These are phyloP conservation scores for Syzygium syzygioides DNA, from an alignment of 441 rosid species.

Conservation along the genomic window DNA sequence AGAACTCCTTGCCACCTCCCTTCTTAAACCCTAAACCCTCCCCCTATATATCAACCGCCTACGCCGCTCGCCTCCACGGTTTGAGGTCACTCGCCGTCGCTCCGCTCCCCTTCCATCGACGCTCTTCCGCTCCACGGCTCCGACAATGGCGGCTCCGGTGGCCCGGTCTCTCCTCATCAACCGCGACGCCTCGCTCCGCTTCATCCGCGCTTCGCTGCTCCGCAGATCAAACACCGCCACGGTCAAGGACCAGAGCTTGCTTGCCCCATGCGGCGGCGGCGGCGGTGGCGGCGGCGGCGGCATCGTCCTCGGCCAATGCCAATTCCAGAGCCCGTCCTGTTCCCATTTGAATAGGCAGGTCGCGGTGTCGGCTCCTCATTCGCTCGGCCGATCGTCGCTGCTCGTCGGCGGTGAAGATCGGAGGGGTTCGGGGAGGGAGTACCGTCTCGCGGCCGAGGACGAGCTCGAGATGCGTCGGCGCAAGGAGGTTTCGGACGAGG, in stretches of 20 bases:
- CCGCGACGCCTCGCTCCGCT: neutral
- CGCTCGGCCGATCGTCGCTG: neutral
- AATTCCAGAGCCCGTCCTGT: neutral
- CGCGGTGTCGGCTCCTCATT: neutral
- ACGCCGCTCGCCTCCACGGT: neutral
- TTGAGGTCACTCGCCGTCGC: neutral
- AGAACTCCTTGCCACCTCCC: neutral
- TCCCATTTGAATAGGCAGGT: neutral
- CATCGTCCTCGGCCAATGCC: neutral
- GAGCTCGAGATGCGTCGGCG: neutral
- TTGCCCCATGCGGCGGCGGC: neutral
- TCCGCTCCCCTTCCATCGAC: neutral
- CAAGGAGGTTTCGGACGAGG: neutral
- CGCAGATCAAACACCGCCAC: neutral
- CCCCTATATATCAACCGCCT: neutral
- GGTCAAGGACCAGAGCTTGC: neutral
- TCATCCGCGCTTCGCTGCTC: neutral
- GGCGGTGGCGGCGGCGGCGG: neutral
- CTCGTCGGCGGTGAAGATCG: neutral
- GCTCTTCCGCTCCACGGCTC: neutral
- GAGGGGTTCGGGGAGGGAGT: neutral
- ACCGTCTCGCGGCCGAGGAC: accelerated
- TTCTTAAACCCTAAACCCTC: neutral
- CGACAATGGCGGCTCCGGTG: neutral
- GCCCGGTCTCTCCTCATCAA: neutral